Percentiles rank a stretch among this genome's conserved stretches.
phyloP scores from a whole-genome alignment of 2,329 filamentous ascomycete species.

The Aureobasidium pullulans region DNA sequence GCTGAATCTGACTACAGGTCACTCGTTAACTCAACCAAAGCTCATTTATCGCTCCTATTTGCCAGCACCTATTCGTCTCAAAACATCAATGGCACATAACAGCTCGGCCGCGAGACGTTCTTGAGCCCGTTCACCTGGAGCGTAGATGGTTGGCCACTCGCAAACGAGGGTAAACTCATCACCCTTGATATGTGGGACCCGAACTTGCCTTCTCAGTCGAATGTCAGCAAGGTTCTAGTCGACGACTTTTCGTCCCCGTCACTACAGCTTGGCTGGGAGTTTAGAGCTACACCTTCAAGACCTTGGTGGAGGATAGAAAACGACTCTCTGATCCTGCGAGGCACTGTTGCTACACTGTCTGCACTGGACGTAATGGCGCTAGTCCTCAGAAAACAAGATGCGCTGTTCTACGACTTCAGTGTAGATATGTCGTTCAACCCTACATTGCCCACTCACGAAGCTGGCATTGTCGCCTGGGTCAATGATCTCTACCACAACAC shows the following conservation, averaged over 20 bases:
- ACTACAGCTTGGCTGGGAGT: neutral
- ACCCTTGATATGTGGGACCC: neutral
- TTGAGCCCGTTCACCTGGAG: neutral
- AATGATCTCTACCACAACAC: neutral
- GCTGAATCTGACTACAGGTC: neutral
- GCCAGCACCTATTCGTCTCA: neutral
- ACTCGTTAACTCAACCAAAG: neutral
- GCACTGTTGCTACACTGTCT: neutral
- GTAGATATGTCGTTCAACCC: neutral
- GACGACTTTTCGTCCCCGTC: neutral
- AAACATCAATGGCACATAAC: neutral
- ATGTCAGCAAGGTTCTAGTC: neutral
- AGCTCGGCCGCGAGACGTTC: neutral
- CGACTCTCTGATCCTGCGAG: neutral
- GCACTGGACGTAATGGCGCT: neutral
- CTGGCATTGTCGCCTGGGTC: neutral
- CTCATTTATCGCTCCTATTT: neutral
- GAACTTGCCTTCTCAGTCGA: neutral
- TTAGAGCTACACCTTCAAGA: neutral
- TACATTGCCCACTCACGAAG: neutral
- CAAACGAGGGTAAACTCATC: neutral
- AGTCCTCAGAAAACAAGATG: neutral
- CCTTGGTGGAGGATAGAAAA: neutral
- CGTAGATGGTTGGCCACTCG: neutral
- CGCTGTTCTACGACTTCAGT: neutral